Conservation (phyloP, 2,329 filamentous ascomycete species). For the Ceratocystis eucalypticola region DNA sequence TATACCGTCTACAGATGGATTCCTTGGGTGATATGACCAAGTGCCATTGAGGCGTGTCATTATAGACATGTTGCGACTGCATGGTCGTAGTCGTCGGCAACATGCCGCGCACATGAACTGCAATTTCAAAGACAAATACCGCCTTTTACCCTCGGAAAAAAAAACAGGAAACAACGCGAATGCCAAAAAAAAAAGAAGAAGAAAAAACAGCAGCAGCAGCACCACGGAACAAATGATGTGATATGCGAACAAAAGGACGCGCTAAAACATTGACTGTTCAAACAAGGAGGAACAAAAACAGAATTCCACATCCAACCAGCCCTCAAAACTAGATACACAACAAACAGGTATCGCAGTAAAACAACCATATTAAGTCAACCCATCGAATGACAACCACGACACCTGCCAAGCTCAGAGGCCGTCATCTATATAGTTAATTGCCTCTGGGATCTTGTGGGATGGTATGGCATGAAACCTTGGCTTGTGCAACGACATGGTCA, state of each 20-base stretch:
- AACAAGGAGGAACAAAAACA: background rate
- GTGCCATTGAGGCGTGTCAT: background rate
- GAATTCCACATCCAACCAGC: background rate
- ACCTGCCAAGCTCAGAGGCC: slow-evolving; percentile 2
- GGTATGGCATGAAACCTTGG: background rate
- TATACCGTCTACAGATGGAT: too few relatives aligned
- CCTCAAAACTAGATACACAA: too few relatives aligned
- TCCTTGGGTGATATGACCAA: background rate
- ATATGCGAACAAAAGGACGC: background rate
- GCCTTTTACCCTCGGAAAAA: background rate
- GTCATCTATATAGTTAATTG: background rate
- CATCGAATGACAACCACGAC: background rate
- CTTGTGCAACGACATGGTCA: background rate
- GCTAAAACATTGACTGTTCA: slow-evolving; percentile 2
- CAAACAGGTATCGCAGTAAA: background rate
- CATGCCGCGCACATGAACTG: too few relatives aligned
- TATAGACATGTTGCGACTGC: too few relatives aligned
- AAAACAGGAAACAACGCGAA: background rate
- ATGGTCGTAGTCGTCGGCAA: too few relatives aligned
- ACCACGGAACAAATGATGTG: background rate
- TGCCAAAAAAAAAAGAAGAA: background rate
- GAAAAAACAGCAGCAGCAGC: background rate
- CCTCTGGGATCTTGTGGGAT: background rate
- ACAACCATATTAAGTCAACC: background rate
- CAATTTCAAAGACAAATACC: background rate